A percentile compares a stretch with the other conserved stretches of the same genome.
phyloP scores from a whole-genome alignment of 192 early-diverging fungal genomes.

The Helicostylum pulchrum region DNA sequence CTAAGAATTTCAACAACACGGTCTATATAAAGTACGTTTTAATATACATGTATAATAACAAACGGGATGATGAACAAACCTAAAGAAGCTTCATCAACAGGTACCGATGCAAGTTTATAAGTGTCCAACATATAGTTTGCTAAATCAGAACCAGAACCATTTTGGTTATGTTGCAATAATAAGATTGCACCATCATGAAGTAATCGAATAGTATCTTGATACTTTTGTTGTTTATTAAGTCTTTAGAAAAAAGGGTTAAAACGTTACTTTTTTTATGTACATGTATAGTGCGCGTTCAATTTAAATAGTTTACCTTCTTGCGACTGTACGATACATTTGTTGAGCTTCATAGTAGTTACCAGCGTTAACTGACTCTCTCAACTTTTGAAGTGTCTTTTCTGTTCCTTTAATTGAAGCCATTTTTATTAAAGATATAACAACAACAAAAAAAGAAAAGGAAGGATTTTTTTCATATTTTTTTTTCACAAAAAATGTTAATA shows the following conservation, averaged over 20 bases:
- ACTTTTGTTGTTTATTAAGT: constrained; percentile 85
- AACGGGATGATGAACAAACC: constrained; percentile 38
- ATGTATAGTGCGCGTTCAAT: neutral
- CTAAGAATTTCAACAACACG: constrained; percentile 65
- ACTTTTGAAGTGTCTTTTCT: constrained; percentile 63
- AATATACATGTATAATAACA: neutral
- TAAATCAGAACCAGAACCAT: constrained; percentile 80
- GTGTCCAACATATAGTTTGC: constrained; percentile 79
- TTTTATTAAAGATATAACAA: neutral
- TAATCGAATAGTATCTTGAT: constrained; percentile 70
- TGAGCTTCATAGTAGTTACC: constrained; percentile 97
- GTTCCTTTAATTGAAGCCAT: constrained; percentile 43
- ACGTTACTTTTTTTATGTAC: neutral
- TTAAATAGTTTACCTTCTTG: constrained; percentile 59
- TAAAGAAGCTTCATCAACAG: constrained; percentile 67
- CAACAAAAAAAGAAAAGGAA: constrained; percentile 5
- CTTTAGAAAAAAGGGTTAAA: constrained; percentile 36
- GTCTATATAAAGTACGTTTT: constrained; percentile 24
- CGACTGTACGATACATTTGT: constrained; percentile 94
- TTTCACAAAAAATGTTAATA: neutral
- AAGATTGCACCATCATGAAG: constrained; percentile 76
- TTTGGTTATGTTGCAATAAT: constrained; percentile 77
- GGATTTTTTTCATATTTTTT: neutral
- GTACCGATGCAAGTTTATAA: constrained; percentile 63
- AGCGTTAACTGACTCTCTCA: constrained; percentile 59